Evolutionary conservation across 2,329 filamentous ascomycete species (phyloP), one percentile per base, ranked within the genome.

Genomic region (Colletotrichum nymphaeae): DNA sequence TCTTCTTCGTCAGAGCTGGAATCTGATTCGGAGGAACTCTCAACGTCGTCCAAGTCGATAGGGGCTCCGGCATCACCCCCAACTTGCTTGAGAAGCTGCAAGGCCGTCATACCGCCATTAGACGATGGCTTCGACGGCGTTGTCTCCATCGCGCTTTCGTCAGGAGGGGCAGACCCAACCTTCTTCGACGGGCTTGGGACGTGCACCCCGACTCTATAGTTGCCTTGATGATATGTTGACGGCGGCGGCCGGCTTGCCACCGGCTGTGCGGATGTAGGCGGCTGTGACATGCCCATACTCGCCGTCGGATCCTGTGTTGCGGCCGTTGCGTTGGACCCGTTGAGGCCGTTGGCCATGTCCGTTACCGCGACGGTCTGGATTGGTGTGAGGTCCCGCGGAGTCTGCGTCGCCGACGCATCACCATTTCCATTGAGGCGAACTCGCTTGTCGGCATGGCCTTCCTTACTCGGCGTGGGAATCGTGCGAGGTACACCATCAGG

Each of bases 261-360:
- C 5, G 28, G n/a, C 35, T 72, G 42, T 12, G 55, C 52, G 14
- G 28, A 16, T 5, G 24, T 11, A 9, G 52, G 22, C 28, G 52
- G n/a, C 22, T 66, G 71, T 24, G 62, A 53, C 24, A 42, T 42
- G 69, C 49, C 42, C 28, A 42, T 42, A 59, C 49, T 52, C 28
- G 77, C 63, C 3, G 82, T 84, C 4, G 84, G 84, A 72, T 85
- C 84, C 28, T 78, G 77, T 16, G 75, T 78, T 63, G 83, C 82
- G 6, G 81, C 82, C 1, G 83, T 83, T 14, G 81, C 83, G 19
- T 80, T 76, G 1, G 83, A 79, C 1, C 79, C 83, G 5, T 76
- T 75, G 5, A 85, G 74, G 0, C 84, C 83, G 24, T 82, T 82
- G 14, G 81, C 80, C 76, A 84, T 81, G 56, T 82, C 78, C 3